Conservation (phyloP, 1,139 yeast species). For the Hemisphaericaspora subhashii region DNA sequence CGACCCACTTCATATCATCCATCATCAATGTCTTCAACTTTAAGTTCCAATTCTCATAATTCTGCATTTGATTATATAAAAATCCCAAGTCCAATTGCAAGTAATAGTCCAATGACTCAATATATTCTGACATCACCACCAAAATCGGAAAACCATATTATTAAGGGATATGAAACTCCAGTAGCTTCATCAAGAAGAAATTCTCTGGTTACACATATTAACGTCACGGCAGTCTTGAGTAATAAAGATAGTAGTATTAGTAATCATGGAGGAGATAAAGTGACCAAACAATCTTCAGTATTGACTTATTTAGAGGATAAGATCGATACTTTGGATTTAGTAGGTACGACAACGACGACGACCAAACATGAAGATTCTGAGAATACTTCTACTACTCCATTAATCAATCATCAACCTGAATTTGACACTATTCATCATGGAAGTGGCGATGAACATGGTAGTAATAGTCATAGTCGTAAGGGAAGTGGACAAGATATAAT, state of each 20-base stretch:
- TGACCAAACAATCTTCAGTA: conserved; percentile 42
- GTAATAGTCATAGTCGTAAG: background rate
- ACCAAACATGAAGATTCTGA: background rate
- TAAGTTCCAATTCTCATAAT: conserved; percentile 22
- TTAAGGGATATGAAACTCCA: too few relatives aligned
- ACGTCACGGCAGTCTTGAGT: conserved; percentile 50
- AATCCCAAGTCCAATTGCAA: conserved; percentile 31
- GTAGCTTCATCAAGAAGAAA: conserved; percentile 37
- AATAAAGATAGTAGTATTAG: conserved; percentile 26
- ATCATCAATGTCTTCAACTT: conserved; percentile 42
- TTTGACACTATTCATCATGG: conserved; percentile 21
- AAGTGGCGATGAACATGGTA: background rate
- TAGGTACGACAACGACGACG: conserved; percentile 6
- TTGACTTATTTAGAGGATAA: conserved; percentile 48
- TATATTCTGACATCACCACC: conserved; percentile 43
- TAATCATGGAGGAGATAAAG: conserved; percentile 9
- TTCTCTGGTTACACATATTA: conserved; percentile 45
- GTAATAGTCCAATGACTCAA: conserved; percentile 35
- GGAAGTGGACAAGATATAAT: background rate
- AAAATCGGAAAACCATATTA: too few relatives aligned
- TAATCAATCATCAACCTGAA: conserved; percentile 29
- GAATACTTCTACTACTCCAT: too few relatives aligned
- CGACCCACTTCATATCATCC: conserved; percentile 85
- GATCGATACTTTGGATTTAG: conserved; percentile 44
- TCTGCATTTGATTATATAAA: conserved; percentile 33